Conservation (phyloP, 2,329 filamentous ascomycete species). For the Byssothecium circinans region DNA sequence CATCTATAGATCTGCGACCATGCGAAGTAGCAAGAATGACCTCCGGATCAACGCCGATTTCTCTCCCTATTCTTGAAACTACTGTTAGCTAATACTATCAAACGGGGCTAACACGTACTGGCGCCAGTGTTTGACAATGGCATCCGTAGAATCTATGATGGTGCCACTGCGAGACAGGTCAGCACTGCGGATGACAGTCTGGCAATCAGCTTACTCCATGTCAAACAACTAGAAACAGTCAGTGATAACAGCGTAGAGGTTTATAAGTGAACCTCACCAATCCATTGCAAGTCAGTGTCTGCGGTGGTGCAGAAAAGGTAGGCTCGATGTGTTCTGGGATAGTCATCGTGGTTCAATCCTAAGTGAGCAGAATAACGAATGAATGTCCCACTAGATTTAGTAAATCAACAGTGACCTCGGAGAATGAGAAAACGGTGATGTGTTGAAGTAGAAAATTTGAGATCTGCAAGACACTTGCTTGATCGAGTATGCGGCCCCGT, state of each 20-base stretch:
- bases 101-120: constrained; percentile 52
- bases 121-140: constrained; percentile 78
- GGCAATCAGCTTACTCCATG: constrained; percentile 31
- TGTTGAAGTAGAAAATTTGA: constrained; percentile 1
- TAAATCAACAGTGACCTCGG: neutral
- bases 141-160: constrained; percentile 78
- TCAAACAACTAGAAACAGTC: constrained; percentile 34
- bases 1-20: constrained; percentile 85
- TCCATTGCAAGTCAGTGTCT: constrained; percentile 47
- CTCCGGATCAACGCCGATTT: constrained; percentile 81
- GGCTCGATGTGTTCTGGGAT: constrained; percentile 34
- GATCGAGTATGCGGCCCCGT: constrained; percentile 20
- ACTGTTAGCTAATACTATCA: constrained; percentile 5
- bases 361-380: neutral
- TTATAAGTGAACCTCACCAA: constrained; percentile 34
- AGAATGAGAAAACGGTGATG: neutral
- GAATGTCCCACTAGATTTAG: neutral
- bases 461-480: constrained; percentile 9
- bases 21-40: constrained; percentile 89
- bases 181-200: neutral
- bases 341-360: constrained; percentile 25
- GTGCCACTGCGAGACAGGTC: constrained; percentile 59
- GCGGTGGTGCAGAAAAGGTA: constrained; percentile 46
- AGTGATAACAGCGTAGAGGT: constrained; percentile 8
- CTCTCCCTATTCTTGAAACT: constrained; percentile 66